Conservation (phyloP, 192 early-diverging fungal genomes). For the Chytriomyces hyalinus region DNA sequence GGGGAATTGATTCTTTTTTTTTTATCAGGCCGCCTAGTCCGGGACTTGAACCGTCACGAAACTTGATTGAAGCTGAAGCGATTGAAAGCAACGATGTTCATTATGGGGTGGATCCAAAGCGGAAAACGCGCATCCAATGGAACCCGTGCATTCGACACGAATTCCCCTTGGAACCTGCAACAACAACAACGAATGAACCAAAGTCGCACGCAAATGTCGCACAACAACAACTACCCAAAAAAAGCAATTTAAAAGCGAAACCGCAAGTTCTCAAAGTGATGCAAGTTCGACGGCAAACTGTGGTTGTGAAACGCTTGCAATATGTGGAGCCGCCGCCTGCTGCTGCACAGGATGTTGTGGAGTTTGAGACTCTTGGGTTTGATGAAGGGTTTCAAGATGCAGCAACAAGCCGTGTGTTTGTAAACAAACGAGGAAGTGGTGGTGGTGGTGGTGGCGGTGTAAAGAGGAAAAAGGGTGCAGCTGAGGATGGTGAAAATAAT, state of each 20-base stretch:
- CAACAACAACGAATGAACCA: neutral
- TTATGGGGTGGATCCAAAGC: neutral
- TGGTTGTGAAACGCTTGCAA: conserved; percentile 3
- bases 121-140: neutral
- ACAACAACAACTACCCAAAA: neutral
- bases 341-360: neutral
- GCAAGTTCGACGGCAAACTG: neutral
- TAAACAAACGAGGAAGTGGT: neutral
- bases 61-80: neutral
- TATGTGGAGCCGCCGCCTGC: neutral
- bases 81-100: neutral
- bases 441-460: neutral
- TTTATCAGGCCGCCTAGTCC: conserved; percentile 4
- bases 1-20: neutral
- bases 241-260: neutral
- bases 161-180: neutral
- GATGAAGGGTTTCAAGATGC: neutral
- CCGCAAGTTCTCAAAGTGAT: conserved; percentile 8
- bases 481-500: neutral
- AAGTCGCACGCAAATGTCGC: neutral
- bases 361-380: neutral
- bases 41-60: neutral
- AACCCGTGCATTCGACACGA: neutral
- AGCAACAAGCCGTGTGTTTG: neutral
- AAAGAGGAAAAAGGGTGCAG: neutral